Evolutionary conservation across 306 rosid genomes (phyloP).

Genomic region (Vachellia collinsii): DNA sequence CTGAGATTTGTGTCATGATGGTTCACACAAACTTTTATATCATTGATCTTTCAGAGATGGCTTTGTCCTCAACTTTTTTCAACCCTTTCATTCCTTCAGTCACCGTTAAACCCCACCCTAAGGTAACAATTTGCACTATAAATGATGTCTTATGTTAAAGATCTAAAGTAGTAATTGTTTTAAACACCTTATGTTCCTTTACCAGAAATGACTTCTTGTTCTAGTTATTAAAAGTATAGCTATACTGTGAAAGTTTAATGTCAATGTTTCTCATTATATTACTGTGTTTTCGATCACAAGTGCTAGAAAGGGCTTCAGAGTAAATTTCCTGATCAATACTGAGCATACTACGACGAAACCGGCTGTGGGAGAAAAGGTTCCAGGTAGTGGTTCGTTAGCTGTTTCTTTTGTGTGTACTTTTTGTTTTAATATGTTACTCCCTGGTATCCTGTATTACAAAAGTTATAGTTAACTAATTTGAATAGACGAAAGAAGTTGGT

Average conservation of each 20-base stretch:
- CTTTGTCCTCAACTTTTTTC: constrained; percentile 41
- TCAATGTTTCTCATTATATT: constrained; percentile 13
- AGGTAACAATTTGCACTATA: too few relatives aligned
- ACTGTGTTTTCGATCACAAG: constrained; percentile 49
- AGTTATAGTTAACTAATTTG: too few relatives aligned
- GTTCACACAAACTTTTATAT: too few relatives aligned
- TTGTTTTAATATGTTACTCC: constrained; percentile 9
- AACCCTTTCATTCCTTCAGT: constrained; percentile 33
- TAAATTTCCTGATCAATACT: constrained; percentile 51
- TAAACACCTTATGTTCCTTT: too few relatives aligned
- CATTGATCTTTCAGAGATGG: constrained; percentile 41
- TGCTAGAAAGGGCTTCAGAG: constrained; percentile 43
- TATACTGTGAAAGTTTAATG: too few relatives aligned
- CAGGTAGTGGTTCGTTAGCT: constrained; percentile 45
- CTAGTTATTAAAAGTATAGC: too few relatives aligned
- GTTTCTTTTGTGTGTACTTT: not conserved
- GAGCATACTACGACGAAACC: constrained; percentile 52
- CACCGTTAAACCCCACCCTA: constrained; percentile 32
- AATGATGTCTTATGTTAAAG: too few relatives aligned
- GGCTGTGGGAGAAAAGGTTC: constrained; percentile 39
- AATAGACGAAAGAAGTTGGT: too few relatives aligned
- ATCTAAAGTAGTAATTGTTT: too few relatives aligned
- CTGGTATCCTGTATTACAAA: too few relatives aligned
- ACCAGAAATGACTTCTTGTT: too few relatives aligned
- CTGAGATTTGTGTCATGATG: too few relatives aligned